Base-by-base conservation (phyloP, 352 stramenopile genomes). In the Phytophthora podocarpi region DNA sequence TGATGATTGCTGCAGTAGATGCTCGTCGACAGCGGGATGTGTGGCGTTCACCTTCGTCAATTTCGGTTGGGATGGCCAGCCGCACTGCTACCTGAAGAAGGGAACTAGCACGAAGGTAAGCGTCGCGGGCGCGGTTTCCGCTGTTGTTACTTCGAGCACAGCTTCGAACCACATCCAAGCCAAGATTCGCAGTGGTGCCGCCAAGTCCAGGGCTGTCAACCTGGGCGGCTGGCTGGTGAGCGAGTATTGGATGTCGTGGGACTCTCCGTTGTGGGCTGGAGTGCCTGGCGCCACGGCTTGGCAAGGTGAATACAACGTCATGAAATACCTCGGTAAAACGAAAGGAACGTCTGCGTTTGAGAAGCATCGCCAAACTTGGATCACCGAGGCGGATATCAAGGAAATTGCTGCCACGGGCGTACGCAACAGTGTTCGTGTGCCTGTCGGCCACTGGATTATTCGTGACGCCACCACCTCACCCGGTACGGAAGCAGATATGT, bases 401-500 rank as follows among this genome's bases (percentile, higher is more conserved):
- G 58, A 41, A 15, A 67, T 67, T 13, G 49, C 58, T 15, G 32
- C 36, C 15, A 61, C 50, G 2, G 40, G 59, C 0, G 70, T 74
- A 0, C 59, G 83, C 16, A 86, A 86, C 52, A 82, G 71, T 2
- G 65, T 84, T 5, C 77, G 77, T 9, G 73, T 84, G 0, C 61
- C 64, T 15, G 69, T 84, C 6, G 72, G 76, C 2, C 80, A 70
- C 30, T 85, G 69, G 72, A 82, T 85, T 18, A 45, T 78, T 11
- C 60, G 70, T 13, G 67, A 76, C 23, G 67, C 37, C 7, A 67
- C 63, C 37, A 67, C 35, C 20, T 45, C 40, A 4, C 49, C 28
- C 3, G 48, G 48, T 26, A 67, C 49, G 4, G 58, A 69, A 18
- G 36, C n/a, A 15, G 47, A 60, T 23, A 51, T 73, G 42, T 73